Evolutionary conservation across 2,329 filamentous ascomycete genomes (phyloP), one percentile per base, ranked within the genome.

Genomic region (Phaeoacremonium minimum): DNA sequence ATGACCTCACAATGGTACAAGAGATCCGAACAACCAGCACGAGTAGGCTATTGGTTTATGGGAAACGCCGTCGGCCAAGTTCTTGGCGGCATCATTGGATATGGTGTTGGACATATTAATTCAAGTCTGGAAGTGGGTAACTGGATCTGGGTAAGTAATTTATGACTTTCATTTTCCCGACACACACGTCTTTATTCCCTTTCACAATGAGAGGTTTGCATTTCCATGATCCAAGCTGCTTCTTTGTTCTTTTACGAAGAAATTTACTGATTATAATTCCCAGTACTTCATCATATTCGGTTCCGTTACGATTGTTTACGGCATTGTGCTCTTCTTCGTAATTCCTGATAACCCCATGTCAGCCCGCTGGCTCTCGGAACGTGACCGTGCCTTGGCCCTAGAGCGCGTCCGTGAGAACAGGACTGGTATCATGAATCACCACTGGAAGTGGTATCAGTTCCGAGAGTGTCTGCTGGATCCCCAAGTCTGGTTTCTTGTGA

Each of bases 81-180:
- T n/a, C 8, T 26, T 9, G 22, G 22, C 8, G 22, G 22, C 8
- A 26, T 26, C n/a, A n/a, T 26, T n/a, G 22, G 22, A 9, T 26
- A 26, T 26, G 22, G 20, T 8, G 20, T 26, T 26, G 20, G 20
- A 26, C 20, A 26, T n/a, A 26, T 26, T 26, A n/a, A 26, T 26
- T 31, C 29, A 8, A 31, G 20, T n/a, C 20, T 30, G 42, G 5
- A 42, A 56, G 17, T 38, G 38, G 7, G 20, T n/a, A 8, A n/a
- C 20, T 26, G 20, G 20, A 26, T 26, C 20, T 26, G 20, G 20
- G n/a, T n/a, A n/a, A n/a, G n/a, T n/a, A n/a, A n/a, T n/a, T n/a
- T n/a, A n/a, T n/a, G n/a, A n/a, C n/a, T n/a, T n/a, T n/a, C n/a
- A n/a, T n/a, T n/a, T n/a, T n/a, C n/a, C n/a, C n/a, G n/a, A n/a